Base-by-base conservation (phyloP, 2,329 filamentous ascomycete species). In the Claviceps humidiphila region DNA sequence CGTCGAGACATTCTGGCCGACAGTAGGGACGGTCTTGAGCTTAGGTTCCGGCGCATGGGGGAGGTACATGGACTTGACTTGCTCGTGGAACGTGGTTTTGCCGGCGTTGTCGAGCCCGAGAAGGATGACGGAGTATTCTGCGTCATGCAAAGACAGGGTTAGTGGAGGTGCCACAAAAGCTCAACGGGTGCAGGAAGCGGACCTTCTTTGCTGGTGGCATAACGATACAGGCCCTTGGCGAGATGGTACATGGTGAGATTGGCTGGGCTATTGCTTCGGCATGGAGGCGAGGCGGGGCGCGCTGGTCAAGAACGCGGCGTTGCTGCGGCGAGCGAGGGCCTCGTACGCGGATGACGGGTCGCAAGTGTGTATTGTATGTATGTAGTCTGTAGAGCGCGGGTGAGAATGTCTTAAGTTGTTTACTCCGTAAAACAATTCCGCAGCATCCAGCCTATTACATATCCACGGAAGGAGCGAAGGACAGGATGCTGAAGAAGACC, bases 151-250 rank as follows among this genome's bases (percentile, higher is more conserved):
- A 22, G 50, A 42, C 2, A 49, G 46, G 39, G 48, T 53, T 37
- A 53, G 30, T 16, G 20, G 16, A 20, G 17, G 17, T 37, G n/a
- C 3, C n/a, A 38, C 26, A 2, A 9, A 17, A 5, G n/a, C 26
- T 13, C 3, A 11, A 5, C 13, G 48, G 40, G 14, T 6, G 9
- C 8, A 34, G 7, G 41, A 34, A 41, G 51, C 69, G 60, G 63
- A 89, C 89, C 89, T 80, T 97, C 90, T 80, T 96, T 97, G 71
- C 89, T 95, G 17, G 91, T 97, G 53, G 89, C 91, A 67, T 95
- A 88, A 62, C 93, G 81, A 71, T 97, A 98, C 54, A 98, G 77
- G 54, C 89, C 90, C 69, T 96, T 96, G 64, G 88, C 84, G 61
- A 98, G 82, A 73, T 97, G 91, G 73, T 96, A 97, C 91, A 96